A percentile compares a stretch with the other conserved stretches of the same genome.
Conservation (phyloP, 2,329 filamentous ascomycete genomes). For the Curvularia hawaiiensis region DNA sequence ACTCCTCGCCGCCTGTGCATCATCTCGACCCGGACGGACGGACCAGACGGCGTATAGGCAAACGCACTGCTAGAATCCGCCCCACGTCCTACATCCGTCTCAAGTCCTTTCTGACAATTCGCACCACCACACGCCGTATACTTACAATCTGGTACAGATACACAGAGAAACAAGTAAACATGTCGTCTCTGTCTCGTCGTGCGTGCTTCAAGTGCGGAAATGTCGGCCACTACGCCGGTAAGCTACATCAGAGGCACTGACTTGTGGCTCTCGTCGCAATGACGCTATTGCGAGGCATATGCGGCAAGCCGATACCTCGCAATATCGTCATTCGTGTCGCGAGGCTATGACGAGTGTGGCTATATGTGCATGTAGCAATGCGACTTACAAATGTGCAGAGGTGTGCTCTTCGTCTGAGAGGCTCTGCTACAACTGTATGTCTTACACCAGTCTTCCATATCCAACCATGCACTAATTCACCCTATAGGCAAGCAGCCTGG, state of each 20-base stretch:
- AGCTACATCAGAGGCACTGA: slow-evolving; percentile 27
- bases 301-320: slow-evolving; percentile 21
- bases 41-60: slow-evolving; percentile 22
- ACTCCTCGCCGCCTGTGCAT: slow-evolving; percentile 8
- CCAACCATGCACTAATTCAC: slow-evolving; percentile 17
- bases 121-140: slow-evolving; percentile 18
- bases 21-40: slow-evolving; percentile 2
- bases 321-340: slow-evolving; percentile 23
- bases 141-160: slow-evolving; percentile 32
- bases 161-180: slow-evolving; percentile 46
- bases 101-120: slow-evolving; percentile 20
- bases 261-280: slow-evolving; percentile 25
- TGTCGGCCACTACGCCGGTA: slow-evolving; percentile 60
- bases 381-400: slow-evolving; percentile 59
- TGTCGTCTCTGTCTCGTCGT: slow-evolving; percentile 60
- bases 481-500: slow-evolving; percentile 78
- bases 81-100: slow-evolving; percentile 19
- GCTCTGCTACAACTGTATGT: slow-evolving; percentile 98
- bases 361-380: slow-evolving; percentile 6
- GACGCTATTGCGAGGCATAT: slow-evolving; percentile 18
- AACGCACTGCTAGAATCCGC: slow-evolving; percentile 28
- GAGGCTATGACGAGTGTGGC: slow-evolving; percentile 21
- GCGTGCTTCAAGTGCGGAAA: slow-evolving; percentile 61
- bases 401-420: slow-evolving; percentile 98
- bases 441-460: slow-evolving; percentile 7